Conservation (phyloP, 1,284 basidiomycete genomes). For the Cutaneotrichosporon mucoides region DNA sequence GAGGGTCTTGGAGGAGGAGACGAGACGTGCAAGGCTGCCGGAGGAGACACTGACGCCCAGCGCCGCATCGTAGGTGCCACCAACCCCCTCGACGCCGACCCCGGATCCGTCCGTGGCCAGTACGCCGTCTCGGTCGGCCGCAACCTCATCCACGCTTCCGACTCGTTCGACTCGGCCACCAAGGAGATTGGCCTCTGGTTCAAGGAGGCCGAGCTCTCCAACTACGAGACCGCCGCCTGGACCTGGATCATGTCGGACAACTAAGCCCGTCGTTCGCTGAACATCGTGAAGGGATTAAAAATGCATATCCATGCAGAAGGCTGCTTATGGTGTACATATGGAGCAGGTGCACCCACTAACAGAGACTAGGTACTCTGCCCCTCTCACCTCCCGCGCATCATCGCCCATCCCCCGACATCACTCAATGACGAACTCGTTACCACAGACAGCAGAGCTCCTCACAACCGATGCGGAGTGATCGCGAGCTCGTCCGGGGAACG, state of each 20-base stretch:
- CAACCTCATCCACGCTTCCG: slow-evolving; percentile 53
- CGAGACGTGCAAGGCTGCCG: background rate
- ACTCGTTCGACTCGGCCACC: slow-evolving; percentile 52
- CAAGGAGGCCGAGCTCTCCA: slow-evolving; percentile 50
- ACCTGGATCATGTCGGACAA: slow-evolving; percentile 22
- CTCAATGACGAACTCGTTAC: too few relatives aligned
- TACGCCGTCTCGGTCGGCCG: slow-evolving; percentile 48
- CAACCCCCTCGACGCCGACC: slow-evolving; percentile 37
- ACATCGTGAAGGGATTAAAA: background rate
- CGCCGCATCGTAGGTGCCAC: slow-evolving; percentile 46
- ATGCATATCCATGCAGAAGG: background rate
- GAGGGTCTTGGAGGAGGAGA: background rate
- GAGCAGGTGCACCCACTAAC: too few relatives aligned
- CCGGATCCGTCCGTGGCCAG: slow-evolving; percentile 38
- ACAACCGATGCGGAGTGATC: too few relatives aligned
- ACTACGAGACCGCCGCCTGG: slow-evolving; percentile 40
- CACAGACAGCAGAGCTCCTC: too few relatives aligned
- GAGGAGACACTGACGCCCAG: slow-evolving; percentile 13
- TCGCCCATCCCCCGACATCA: too few relatives aligned
- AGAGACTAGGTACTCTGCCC: too few relatives aligned
- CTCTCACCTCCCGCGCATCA: too few relatives aligned
- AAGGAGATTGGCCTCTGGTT: slow-evolving; percentile 54
- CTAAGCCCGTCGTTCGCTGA: slow-evolving; percentile 3
- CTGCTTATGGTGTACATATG: too few relatives aligned
- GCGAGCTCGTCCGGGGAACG: too few relatives aligned